These are phyloP conservation scores for Secale cereale DNA, from an alignment of 176 grass and related monocot species.

Conservation along the genomic window DNA sequence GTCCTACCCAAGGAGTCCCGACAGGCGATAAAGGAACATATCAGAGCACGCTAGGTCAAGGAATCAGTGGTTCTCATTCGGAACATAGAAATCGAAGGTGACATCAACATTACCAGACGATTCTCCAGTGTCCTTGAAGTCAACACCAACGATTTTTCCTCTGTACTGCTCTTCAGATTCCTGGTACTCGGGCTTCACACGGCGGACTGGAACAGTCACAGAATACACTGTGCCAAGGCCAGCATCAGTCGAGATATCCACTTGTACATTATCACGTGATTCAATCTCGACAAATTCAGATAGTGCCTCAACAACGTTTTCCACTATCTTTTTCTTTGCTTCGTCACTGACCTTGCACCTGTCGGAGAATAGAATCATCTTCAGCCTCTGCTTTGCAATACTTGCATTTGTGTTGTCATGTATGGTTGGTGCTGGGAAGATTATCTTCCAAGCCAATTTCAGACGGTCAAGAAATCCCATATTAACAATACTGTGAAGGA, in stretches of 20 bases:
- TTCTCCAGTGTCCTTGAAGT: conserved; percentile 91
- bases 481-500: conserved; percentile 59
- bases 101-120: conserved; percentile 69
- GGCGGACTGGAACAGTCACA: conserved; percentile 71
- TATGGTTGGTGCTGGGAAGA: conserved; percentile 58
- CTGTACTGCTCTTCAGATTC: conserved; percentile 89
- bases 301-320: conserved; percentile 56
- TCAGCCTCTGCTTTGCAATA: conserved; percentile 90
- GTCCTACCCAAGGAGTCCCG: conserved; percentile 9
- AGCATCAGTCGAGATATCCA: conserved; percentile 80
- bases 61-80: conserved; percentile 54
- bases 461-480: conserved; percentile 79
- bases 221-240: conserved; percentile 85
- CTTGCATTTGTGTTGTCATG: conserved; percentile 77
- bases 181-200: conserved; percentile 85
- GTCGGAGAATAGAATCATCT: conserved; percentile 96
- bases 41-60: background rate
- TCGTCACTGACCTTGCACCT: conserved; percentile 89
- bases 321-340: conserved; percentile 94
- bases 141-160: conserved; percentile 73
- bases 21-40: background rate
- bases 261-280: conserved; percentile 82
- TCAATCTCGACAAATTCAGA: conserved; percentile 96
- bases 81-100: conserved; percentile 83
- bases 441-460: conserved; percentile 75